A percentile compares a stretch with the other conserved stretches of the same genome.
These are phyloP conservation scores for Boletus bicolor DNA, from an alignment of 768 basidiomycete species.

Conservation along the genomic window DNA sequence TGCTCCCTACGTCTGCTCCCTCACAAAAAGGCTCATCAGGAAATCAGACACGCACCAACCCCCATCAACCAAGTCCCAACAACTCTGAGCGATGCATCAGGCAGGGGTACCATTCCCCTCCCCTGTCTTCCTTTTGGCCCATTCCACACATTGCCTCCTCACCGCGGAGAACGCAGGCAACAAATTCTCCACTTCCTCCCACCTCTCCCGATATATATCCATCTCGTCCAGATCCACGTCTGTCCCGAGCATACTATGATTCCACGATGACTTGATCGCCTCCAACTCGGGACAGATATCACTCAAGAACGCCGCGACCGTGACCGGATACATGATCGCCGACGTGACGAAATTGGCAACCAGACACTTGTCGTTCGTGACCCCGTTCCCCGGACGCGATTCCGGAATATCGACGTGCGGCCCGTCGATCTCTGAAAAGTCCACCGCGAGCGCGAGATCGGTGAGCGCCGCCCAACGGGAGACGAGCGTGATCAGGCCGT, in stretches of 20 bases:
- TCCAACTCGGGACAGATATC: constrained; percentile 22
- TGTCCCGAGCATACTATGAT: neutral
- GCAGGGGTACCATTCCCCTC: neutral
- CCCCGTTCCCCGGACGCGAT: constrained; percentile 8
- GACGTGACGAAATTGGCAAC: constrained; percentile 22
- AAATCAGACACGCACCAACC: neutral
- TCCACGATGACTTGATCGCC: constrained; percentile 15
- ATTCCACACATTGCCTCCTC: constrained; percentile 16
- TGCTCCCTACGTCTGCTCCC: neutral
- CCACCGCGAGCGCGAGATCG: constrained; percentile 19
- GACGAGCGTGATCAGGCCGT: constrained; percentile 23
- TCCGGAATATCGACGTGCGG: neutral
- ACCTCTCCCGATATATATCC: constrained; percentile 11
- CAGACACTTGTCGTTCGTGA: constrained; percentile 5
- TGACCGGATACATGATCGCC: constrained; percentile 13
- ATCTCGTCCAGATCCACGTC: constrained; percentile 8
- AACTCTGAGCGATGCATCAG: neutral
- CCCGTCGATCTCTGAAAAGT: constrained; percentile 20
- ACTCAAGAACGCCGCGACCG: constrained; percentile 27
- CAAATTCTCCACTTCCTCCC: constrained; percentile 23
- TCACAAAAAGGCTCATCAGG: neutral
- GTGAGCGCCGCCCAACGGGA: constrained; percentile 4
- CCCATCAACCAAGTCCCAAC: neutral
- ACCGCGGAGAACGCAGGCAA: constrained; percentile 23
- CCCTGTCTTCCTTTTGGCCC: neutral